Conservation (phyloP, 2,329 filamentous ascomycete genomes). For the Talaromyces funiculosus region DNA sequence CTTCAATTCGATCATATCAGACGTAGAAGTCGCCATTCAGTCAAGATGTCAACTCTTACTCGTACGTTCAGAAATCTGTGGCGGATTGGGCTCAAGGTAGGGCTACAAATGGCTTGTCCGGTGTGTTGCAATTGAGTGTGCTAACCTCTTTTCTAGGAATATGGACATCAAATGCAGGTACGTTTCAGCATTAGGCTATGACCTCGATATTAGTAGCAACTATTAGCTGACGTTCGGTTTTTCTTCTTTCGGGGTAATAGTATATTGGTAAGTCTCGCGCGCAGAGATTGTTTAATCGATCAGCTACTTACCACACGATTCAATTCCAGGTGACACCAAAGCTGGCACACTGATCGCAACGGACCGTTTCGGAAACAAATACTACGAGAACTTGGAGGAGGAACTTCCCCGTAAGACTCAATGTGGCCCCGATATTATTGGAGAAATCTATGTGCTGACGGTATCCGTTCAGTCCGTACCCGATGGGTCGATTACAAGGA, state of each 20-base stretch:
- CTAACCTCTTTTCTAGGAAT: conserved; percentile 61
- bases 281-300: background rate
- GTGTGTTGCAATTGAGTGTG: conserved; percentile 14
- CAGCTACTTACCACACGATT: background rate
- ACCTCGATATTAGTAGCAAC: background rate
- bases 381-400: conserved; percentile 83
- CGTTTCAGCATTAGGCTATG: conserved; percentile 21
- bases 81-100: conserved; percentile 80
- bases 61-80: conserved; percentile 84
- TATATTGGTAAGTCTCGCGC: conserved; percentile 36
- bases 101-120: conserved; percentile 15
- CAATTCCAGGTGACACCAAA: conserved; percentile 81
- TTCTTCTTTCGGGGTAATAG: conserved; percentile 24
- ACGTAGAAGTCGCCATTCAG: conserved; percentile 9
- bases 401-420: conserved; percentile 72
- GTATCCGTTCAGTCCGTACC: conserved; percentile 63
- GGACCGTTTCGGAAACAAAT: conserved; percentile 96
- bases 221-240: background rate
- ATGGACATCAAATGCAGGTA: conserved; percentile 88
- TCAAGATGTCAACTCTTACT: conserved; percentile 80
- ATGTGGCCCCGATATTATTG: background rate
- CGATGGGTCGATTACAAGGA: conserved; percentile 97
- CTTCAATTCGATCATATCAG: conserved; percentile 11
- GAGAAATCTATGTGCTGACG: conserved; percentile 10
- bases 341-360: conserved; percentile 75